These are phyloP conservation scores for Quercus robur DNA, from an alignment of 306 rosid genomes.

Conservation along the genomic window DNA sequence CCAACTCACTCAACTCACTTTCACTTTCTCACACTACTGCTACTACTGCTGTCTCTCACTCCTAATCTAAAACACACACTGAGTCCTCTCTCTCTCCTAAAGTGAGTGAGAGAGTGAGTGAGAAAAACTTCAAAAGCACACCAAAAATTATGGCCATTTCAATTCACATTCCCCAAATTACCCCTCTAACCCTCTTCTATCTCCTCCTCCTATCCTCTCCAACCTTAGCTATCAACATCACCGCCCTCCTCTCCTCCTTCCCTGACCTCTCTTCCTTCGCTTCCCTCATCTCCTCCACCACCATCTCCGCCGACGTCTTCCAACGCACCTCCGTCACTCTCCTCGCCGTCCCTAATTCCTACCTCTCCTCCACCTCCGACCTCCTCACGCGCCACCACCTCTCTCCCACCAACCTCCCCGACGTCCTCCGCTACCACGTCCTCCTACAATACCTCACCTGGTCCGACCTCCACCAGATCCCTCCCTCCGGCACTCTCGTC, in stretches of 20 bases:
- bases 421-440: conserved; percentile 90
- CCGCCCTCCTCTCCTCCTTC: conserved; percentile 70
- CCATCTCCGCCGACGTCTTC: conserved; percentile 55
- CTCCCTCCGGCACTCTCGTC: conserved; percentile 74
- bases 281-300: conserved; percentile 52
- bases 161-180: conserved; percentile 43
- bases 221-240: conserved; percentile 51
- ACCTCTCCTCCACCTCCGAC: conserved; percentile 45
- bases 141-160: conserved; percentile 29
- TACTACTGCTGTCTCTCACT: not conserved
- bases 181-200: conserved; percentile 32
- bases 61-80: not conserved
- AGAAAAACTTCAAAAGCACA: not conserved
- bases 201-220: conserved; percentile 30
- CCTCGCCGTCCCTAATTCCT: conserved; percentile 83
- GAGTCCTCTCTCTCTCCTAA: too few relatives aligned
- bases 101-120: not conserved
- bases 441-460: conserved; percentile 80
- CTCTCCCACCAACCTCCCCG: conserved; percentile 58
- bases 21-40: not conserved
- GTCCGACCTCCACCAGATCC: conserved; percentile 61
- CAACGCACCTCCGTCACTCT: conserved; percentile 72
- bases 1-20: not conserved
- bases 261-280: conserved; percentile 74
- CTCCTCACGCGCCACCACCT: conserved; percentile 58